Percentiles rank a stretch among this genome's conserved stretches.
These are phyloP conservation scores for Chalciporus chontae DNA, from an alignment of 768 basidiomycete species.

Conservation along the genomic window DNA sequence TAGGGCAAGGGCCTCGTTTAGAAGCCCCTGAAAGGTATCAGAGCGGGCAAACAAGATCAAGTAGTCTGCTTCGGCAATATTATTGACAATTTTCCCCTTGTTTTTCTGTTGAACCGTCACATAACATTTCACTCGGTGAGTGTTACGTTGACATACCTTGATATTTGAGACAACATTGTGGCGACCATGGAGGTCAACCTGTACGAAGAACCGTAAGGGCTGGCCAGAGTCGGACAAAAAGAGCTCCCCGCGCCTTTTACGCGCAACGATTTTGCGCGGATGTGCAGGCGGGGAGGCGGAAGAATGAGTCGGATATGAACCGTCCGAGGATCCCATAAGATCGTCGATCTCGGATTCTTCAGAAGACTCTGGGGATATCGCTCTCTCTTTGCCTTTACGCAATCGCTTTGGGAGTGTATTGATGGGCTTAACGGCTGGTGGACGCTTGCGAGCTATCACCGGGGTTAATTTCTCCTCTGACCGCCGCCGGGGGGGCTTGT, in stretches of 20 bases:
- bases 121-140: not conserved
- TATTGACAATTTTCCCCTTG: slow-evolving; percentile 56
- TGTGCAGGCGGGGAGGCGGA: slow-evolving; percentile 16
- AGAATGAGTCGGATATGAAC: slow-evolving; percentile 8
- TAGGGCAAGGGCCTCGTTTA: slow-evolving; percentile 31
- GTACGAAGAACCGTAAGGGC: slow-evolving; percentile 58
- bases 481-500: slow-evolving; percentile 1
- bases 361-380: slow-evolving; percentile 15
- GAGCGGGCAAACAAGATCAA: slow-evolving; percentile 53
- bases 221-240: slow-evolving; percentile 44
- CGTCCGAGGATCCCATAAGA: slow-evolving; percentile 7
- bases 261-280: slow-evolving; percentile 11
- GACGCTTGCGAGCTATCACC: slow-evolving; percentile 22
- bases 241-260: slow-evolving; percentile 31
- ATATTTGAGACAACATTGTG: slow-evolving; percentile 48
- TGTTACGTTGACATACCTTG: slow-evolving; percentile 44
- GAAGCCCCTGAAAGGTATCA: slow-evolving; percentile 47
- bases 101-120: slow-evolving; percentile 45
- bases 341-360: slow-evolving; percentile 16
- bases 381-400: slow-evolving; percentile 30
- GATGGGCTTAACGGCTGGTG: slow-evolving; percentile 13
- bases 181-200: slow-evolving; percentile 61
- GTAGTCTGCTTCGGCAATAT: slow-evolving; percentile 57
- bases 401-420: slow-evolving; percentile 18
- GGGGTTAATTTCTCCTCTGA: slow-evolving; percentile 8